Base-by-base conservation (phyloP, 164 flowering plant species). In the Kalanchoe fedtschenkoi region DNA sequence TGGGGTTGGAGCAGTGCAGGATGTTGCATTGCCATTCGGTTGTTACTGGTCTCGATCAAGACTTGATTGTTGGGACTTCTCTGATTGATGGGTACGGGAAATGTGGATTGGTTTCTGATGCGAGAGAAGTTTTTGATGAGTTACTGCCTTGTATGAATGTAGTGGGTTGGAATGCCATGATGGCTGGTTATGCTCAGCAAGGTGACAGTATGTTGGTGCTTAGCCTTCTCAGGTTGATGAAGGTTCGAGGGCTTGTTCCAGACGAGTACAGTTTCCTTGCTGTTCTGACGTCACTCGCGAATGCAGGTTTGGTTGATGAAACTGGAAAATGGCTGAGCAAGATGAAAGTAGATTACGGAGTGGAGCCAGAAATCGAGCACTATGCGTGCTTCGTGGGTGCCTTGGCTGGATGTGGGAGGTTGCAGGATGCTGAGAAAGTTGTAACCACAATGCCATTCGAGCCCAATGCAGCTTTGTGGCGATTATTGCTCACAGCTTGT, bases 401-500 rank as follows among this genome's bases (percentile, higher is more conserved):
- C 41, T 6, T 83, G 74, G 89, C 75, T 4, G 69, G 82, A 47
- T 80, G 75, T 19, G 89, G 96, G 19, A 66, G 62, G 46, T 58
- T 86, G 8, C 75, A 71, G 53, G 86, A 83, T 6, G 93, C 93
- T 0, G 77, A 82, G 71, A 67, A 51, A 55, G 30, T 85, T 32
- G 80, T 79, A 5, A 60, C 73, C 68, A 67, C 80, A 11, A 84
- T 89, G 89, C 93, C 91, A 8, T 75, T 75, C 57, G 63, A 71
- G 65, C 87, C 91, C 0, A 93, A 86, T 66, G 81, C 84, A 33
- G 85, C 86, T 6, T 73, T 86, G 0, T 86, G 93, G 89, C 78
- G 89, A 1, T 66, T 72, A 4, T 60, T 89, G 60, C 63, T 89
- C 32, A 78, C 84, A 6, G 65, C 69, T 17, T 76, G 74, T 67